phyloP scores from a whole-genome alignment of 768 basidiomycete genomes.

The Galerina sulciceps region DNA sequence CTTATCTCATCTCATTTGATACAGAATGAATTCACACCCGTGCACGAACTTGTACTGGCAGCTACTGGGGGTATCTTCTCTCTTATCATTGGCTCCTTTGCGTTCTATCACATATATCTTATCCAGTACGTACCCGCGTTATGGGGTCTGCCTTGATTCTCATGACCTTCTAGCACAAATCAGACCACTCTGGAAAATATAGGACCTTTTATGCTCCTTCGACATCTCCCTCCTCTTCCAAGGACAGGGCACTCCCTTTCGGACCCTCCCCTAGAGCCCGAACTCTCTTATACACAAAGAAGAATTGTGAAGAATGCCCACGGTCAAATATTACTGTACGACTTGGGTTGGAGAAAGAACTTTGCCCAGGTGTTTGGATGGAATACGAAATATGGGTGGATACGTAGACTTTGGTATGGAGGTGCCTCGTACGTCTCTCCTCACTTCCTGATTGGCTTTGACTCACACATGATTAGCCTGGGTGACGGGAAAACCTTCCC shows the following conservation, averaged over 20 bases:
- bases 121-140: constrained; percentile 54
- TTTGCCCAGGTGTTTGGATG: constrained; percentile 73
- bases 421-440: constrained; percentile 60
- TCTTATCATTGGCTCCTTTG: constrained; percentile 76
- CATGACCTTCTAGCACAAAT: constrained; percentile 58
- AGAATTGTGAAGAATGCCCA: constrained; percentile 68
- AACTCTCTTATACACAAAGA: constrained; percentile 69
- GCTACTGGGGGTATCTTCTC: constrained; percentile 61
- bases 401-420: constrained; percentile 58
- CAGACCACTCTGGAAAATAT: constrained; percentile 85
- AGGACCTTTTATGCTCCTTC: constrained; percentile 74
- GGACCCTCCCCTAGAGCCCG: constrained; percentile 73
- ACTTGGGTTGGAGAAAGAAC: constrained; percentile 76
- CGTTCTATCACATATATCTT: constrained; percentile 77
- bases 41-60: constrained; percentile 73
- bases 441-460: not conserved
- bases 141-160: not conserved
- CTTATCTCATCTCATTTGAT: not conserved
- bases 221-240: constrained; percentile 69
- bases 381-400: constrained; percentile 54
- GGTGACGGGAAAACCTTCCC: constrained; percentile 75
- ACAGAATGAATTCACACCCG: constrained; percentile 66
- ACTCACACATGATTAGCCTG: constrained; percentile 34
- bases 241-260: constrained; percentile 55
- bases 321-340: constrained; percentile 62